Percentiles rank a stretch among this genome's conserved stretches.
phyloP scores from a whole-genome alignment of 768 basidiomycete species.

The Clitopilus passeckerianus region DNA sequence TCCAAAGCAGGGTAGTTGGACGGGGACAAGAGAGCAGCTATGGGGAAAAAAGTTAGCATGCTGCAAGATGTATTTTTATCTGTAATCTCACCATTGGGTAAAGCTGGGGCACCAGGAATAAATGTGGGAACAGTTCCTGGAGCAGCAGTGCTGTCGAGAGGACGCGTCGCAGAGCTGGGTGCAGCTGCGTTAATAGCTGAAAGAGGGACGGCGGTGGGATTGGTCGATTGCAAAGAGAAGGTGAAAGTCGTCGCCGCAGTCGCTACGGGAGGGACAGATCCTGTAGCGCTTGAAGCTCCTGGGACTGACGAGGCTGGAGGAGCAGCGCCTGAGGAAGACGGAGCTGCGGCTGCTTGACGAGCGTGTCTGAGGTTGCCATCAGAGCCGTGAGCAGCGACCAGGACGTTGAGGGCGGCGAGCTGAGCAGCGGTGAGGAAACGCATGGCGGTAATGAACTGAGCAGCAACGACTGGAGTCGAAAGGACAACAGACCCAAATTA shows the following conservation, averaged over 20 bases:
- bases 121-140: conserved; percentile 48
- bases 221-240: conserved; percentile 42
- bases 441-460: conserved; percentile 20
- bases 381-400: conserved; percentile 32
- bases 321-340: conserved; percentile 3
- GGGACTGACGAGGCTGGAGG: conserved; percentile 12
- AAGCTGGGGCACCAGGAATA: conserved; percentile 52
- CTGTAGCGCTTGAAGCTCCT: conserved; percentile 8
- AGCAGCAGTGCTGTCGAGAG: conserved; percentile 40
- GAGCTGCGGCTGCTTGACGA: conserved; percentile 24
- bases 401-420: conserved; percentile 29
- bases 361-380: conserved; percentile 17
- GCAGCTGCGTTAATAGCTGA: conserved; percentile 40
- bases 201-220: conserved; percentile 60
- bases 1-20: conserved; percentile 68
- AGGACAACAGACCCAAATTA: background rate
- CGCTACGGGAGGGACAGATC: conserved; percentile 13
- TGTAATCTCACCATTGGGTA: conserved; percentile 41
- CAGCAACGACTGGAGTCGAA: background rate
- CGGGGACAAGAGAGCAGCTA: conserved; percentile 40
- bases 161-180: conserved; percentile 33
- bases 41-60: background rate
- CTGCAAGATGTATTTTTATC: background rate
- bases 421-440: conserved; percentile 20
- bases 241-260: conserved; percentile 29